These are phyloP conservation scores for Penicillium italicum DNA, from an alignment of 2,329 filamentous ascomycete species.

Conservation along the genomic window DNA sequence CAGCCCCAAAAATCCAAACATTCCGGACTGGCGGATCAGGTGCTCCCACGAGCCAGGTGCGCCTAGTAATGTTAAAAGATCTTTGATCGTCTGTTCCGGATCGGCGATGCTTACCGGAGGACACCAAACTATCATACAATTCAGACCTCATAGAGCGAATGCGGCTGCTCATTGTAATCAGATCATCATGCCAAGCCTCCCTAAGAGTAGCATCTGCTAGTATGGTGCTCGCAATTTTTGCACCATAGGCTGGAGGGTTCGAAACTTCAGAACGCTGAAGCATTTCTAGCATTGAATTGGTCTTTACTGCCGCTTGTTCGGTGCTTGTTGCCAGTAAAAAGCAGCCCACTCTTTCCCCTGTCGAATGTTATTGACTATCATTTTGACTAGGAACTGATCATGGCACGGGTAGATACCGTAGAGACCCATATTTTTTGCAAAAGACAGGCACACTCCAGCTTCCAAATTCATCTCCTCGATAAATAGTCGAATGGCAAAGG, in stretches of 20 bases:
- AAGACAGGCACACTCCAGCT: constrained; percentile 53
- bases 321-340: constrained; percentile 12
- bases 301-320: constrained; percentile 10
- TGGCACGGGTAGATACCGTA: constrained; percentile 19
- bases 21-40: constrained; percentile 85
- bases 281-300: constrained; percentile 21
- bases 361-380: not conserved
- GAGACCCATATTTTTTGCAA: constrained; percentile 52
- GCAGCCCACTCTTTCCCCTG: constrained; percentile 22
- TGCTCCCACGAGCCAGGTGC: constrained; percentile 65
- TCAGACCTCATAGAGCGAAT: constrained; percentile 84
- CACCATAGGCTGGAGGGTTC: constrained; percentile 89
- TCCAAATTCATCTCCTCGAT: constrained; percentile 68
- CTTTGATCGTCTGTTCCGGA: not conserved
- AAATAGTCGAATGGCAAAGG: constrained; percentile 27
- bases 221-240: constrained; percentile 74
- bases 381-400: not conserved
- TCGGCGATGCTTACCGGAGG: constrained; percentile 8
- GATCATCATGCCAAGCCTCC: constrained; percentile 81
- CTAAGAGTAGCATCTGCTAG: constrained; percentile 75
- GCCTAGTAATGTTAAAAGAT: constrained; percentile 58
- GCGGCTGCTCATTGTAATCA: constrained; percentile 84
- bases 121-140: constrained; percentile 64
- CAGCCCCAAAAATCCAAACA: constrained; percentile 77
- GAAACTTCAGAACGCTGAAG: constrained; percentile 86